Conservation (phyloP, 2,329 filamentous ascomycete species). For the Purpureocillium lavendulum region DNA sequence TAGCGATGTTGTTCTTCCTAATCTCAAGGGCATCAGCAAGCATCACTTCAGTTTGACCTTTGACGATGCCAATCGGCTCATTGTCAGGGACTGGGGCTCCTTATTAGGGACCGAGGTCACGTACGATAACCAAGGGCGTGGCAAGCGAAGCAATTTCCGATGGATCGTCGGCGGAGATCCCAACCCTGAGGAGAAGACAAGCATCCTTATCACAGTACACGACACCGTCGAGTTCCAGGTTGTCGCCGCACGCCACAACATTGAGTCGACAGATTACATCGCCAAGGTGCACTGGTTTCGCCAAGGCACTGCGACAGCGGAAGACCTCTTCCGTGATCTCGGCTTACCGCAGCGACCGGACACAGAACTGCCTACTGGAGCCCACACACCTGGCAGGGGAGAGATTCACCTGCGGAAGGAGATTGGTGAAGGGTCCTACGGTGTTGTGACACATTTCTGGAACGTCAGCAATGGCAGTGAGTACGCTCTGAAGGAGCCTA, state of each 20-base stretch:
- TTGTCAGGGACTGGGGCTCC: constrained; percentile 12
- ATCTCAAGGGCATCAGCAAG: not conserved
- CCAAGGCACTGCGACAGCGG: constrained; percentile 4
- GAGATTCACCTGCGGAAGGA: constrained; percentile 6
- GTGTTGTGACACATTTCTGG: constrained; percentile 10
- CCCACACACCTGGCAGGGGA: constrained; percentile 3
- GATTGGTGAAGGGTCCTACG: constrained; percentile 9
- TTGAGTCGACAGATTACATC: constrained; percentile 7
- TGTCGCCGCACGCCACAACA: constrained; percentile 1
- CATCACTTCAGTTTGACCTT: constrained; percentile 11
- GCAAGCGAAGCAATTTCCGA: constrained; percentile 8
- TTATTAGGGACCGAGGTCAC: constrained; percentile 10
- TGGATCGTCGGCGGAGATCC: constrained; percentile 12
- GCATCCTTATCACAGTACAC: constrained; percentile 3
- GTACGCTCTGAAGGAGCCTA: constrained; percentile 13
- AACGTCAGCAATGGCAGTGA: constrained; percentile 12
- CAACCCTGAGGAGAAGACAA: not conserved
- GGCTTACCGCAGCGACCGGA: constrained; percentile 1
- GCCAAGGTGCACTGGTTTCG: constrained; percentile 8
- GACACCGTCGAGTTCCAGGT: constrained; percentile 2
- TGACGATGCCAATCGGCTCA: constrained; percentile 5
- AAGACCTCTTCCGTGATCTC: constrained; percentile 5
- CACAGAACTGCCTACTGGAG: constrained; percentile 2
- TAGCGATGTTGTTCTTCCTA: constrained; percentile 6
- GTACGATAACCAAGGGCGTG: constrained; percentile 7